Conservation (phyloP, 345 rosid species). For the Euphorbia peplus region DNA sequence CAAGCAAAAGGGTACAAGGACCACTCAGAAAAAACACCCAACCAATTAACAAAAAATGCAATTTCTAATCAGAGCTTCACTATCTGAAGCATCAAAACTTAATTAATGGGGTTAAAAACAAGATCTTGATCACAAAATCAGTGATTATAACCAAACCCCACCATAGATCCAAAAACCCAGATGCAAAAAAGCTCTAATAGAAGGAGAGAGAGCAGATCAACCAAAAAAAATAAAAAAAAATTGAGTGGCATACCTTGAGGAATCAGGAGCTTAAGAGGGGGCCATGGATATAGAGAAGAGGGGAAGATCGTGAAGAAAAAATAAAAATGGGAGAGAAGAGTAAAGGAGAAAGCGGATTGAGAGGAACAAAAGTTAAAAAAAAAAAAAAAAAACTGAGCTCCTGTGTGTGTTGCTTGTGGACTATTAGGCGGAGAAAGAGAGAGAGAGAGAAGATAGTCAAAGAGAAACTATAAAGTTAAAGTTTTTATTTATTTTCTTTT, state of each 20-base stretch:
- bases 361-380: too few species aligned
- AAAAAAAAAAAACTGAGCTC: constrained; percentile 16
- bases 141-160: constrained; percentile 20
- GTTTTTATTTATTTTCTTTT: too few species aligned
- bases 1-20: constrained; percentile 22
- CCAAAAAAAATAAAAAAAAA: constrained; percentile 17
- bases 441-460: constrained; percentile 33
- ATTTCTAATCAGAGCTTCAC: constrained; percentile 13
- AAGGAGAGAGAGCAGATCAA: not conserved
- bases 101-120: constrained; percentile 16
- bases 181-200: constrained; percentile 9
- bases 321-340: constrained; percentile 5
- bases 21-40: constrained; percentile 27
- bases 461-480: constrained; percentile 25
- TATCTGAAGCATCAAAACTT: constrained; percentile 18
- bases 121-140: constrained; percentile 43
- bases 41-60: constrained; percentile 23
- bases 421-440: constrained; percentile 22
- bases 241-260: constrained; percentile 27
- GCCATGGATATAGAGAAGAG: constrained; percentile 13
- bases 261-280: constrained; percentile 19
- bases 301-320: not conserved
- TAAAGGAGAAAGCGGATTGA: constrained; percentile 2
- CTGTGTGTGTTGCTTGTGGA: constrained; percentile 23
- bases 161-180: constrained; percentile 34